A percentile compares a stretch with the other conserved stretches of the same genome.
Conservation (phyloP, 495 filamentous ascomycete genomes). For the Tuber umbilicatum region DNA sequence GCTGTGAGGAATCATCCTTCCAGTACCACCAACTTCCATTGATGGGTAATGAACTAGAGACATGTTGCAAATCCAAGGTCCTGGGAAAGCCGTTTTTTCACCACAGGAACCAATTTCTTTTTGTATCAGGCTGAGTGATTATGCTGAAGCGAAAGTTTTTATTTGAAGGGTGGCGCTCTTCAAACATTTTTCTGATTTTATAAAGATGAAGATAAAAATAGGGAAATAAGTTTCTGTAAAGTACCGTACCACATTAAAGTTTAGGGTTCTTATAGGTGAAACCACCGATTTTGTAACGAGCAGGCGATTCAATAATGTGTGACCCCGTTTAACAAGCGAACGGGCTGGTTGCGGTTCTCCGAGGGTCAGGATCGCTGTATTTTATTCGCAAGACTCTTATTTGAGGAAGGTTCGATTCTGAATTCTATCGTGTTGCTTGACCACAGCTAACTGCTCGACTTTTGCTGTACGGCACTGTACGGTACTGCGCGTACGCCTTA, state of each 20-base stretch:
- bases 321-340: background rate
- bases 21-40: background rate
- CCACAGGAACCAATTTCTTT: constrained; percentile 2
- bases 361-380: background rate
- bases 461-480: background rate
- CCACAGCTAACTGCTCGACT: background rate
- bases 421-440: background rate
- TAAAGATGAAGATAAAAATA: background rate
- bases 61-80: constrained; percentile 5
- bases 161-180: background rate
- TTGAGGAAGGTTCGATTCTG: background rate
- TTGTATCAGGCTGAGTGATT: background rate
- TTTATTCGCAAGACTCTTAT: background rate
- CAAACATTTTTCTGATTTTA: background rate
- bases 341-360: background rate
- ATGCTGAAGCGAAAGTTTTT: background rate
- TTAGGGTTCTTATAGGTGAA: background rate
- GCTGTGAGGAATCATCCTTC: background rate
- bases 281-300: background rate
- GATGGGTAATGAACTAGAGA: background rate
- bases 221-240: background rate
- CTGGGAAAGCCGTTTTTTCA: constrained; percentile 6
- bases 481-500: background rate
- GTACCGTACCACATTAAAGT: background rate
- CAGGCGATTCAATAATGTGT: background rate